These are phyloP conservation scores for Peronosclerospora sorghi DNA, from an alignment of 352 stramenopile species.

Conservation along the genomic window DNA sequence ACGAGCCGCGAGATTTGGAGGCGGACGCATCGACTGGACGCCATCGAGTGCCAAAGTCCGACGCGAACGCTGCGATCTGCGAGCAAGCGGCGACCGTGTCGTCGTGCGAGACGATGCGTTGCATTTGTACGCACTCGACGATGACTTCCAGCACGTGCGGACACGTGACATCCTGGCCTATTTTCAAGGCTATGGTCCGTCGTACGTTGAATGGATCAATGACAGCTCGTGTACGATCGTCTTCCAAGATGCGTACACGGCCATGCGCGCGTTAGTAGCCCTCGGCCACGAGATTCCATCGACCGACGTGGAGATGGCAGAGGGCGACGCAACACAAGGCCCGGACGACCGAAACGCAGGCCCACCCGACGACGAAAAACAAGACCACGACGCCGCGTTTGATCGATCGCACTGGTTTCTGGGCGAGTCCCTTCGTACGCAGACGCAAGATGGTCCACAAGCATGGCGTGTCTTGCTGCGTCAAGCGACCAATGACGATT, in stretches of 20 bases:
- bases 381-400: constrained; percentile 37
- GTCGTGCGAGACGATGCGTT: constrained; percentile 55
- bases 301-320: constrained; percentile 52
- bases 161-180: constrained; percentile 73
- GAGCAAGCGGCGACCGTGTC: constrained; percentile 11
- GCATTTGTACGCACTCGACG: constrained; percentile 76
- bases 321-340: background rate
- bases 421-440: constrained; percentile 5
- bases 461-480: constrained; percentile 64
- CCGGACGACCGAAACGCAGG: no score
- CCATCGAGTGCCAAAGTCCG: constrained; percentile 45
- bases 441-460: constrained; percentile 18
- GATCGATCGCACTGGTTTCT: constrained; percentile 57
- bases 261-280: constrained; percentile 47
- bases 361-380: constrained; percentile 17
- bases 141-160: constrained; percentile 68
- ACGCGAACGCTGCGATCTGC: constrained; percentile 50
- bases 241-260: constrained; percentile 69
- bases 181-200: constrained; percentile 67
- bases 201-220: constrained; percentile 84
- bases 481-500: constrained; percentile 62
- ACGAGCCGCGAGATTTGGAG: constrained; percentile 70
- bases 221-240: constrained; percentile 77
- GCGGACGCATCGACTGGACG: no score
- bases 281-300: constrained; percentile 36